A percentile compares a stretch with the other conserved stretches of the same genome.
Conservation (phyloP, 2,329 filamentous ascomycete genomes). For the Claviceps africana region DNA sequence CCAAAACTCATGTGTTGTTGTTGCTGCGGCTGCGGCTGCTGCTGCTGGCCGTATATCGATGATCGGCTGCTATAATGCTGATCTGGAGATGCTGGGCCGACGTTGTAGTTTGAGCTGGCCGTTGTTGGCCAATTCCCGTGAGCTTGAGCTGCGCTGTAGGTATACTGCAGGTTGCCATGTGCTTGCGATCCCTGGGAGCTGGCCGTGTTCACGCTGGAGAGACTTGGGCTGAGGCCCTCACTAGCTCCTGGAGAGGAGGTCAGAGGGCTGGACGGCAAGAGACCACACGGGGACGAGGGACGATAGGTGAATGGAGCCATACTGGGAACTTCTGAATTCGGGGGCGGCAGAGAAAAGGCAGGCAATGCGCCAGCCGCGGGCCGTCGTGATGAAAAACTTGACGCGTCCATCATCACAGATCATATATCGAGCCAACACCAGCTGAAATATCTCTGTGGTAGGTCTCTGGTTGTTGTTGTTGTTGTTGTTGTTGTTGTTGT, state of each 20-base stretch:
- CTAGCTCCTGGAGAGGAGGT: conserved; percentile 32
- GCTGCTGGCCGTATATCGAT: conserved; percentile 33
- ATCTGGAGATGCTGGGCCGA: conserved; percentile 28
- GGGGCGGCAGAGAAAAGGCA: conserved; percentile 23
- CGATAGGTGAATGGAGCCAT: conserved; percentile 13
- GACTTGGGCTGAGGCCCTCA: conserved; percentile 48
- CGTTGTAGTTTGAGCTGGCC: conserved; percentile 34
- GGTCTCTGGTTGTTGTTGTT: background rate
- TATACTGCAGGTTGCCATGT: conserved; percentile 28
- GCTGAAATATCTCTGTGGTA: background rate
- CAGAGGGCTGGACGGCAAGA: conserved; percentile 17
- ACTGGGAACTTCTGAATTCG: conserved; percentile 23
- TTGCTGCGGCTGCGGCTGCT: conserved; percentile 28
- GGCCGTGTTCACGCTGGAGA: conserved; percentile 46
- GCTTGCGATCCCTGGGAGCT: conserved; percentile 45
- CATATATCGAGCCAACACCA: background rate
- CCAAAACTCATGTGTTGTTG: conserved; percentile 33
- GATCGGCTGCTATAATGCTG: conserved; percentile 16
- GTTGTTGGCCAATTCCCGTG: conserved; percentile 47
- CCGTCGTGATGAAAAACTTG: conserved; percentile 21
- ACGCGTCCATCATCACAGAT: conserved; percentile 15
- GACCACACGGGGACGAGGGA: conserved; percentile 15
- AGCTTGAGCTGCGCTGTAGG: conserved; percentile 36
- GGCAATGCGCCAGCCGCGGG: conserved; percentile 20
- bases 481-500: background rate